Base-by-base conservation (phyloP, 495 filamentous ascomycete genomes). In the Hypoxylon subgilvum region DNA sequence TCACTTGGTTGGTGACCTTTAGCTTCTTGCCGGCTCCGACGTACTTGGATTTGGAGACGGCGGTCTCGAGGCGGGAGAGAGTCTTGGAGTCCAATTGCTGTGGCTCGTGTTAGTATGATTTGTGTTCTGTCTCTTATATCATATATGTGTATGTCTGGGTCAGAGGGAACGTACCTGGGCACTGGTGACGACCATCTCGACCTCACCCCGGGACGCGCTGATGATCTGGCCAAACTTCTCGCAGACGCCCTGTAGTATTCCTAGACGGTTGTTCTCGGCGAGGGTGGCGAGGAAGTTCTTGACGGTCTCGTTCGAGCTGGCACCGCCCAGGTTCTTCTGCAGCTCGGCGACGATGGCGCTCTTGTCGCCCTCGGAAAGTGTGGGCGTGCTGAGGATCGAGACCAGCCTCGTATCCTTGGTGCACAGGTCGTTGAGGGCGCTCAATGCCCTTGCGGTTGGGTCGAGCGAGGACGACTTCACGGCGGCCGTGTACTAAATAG, bases 181-280 rank as follows among this genome's bases (percentile, higher is more conserved):
- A 72, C 86, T 90, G 65, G 88, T 96, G 66, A 98, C 87, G 63
- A 80, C 80, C 75, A 96, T 77, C 82, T 97, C 93, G 63, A 98
- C 80, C 86, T 97, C 94, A 48, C 93, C 94, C 67, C 84, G 87
- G 63, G 89, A 80, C 43, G 94, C 94, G 67, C 90, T 82, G 83
- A 98, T 95, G 63, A 98, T 79, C 67, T 82, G 81, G 48, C 66
- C 79, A 74, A 96, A 98, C 82, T 97, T 96, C 72, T 88, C 86
- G 73, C 85, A 87, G 57, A 97, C 87, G 63, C 84, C 84, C 71
- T 87, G 82, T 36, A 98, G 80, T 48, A 94, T 76, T 30, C 88
- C 86, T 57, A 98, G 80, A 46, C 94, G 85, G 83, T 98, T 97
- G 85, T 97, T 96, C 76, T 95, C 91, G 45, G 93, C 92, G 28